Evolutionary conservation across 306 rosid genomes (phyloP).

Genomic region (Lotus japonicus): DNA sequence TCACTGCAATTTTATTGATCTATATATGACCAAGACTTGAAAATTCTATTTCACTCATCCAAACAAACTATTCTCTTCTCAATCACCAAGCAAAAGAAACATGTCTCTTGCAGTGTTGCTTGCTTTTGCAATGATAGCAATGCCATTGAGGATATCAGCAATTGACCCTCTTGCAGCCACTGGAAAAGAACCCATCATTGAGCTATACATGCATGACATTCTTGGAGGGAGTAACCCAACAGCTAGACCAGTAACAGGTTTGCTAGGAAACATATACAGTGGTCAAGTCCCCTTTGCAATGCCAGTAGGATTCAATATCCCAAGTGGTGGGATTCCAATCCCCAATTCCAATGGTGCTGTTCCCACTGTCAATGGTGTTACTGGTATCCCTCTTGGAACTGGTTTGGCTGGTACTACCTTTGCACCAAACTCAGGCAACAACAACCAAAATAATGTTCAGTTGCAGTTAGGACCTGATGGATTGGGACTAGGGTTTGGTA

Average conservation of each 20-base stretch:
- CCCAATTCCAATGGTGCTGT: slow-evolving; percentile 82
- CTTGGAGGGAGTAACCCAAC: slow-evolving; percentile 72
- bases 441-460: slow-evolving; percentile 29
- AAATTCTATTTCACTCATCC: slow-evolving; percentile 20
- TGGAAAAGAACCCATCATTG: slow-evolving; percentile 53
- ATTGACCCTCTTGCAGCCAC: slow-evolving; percentile 41
- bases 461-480: slow-evolving; percentile 57
- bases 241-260: slow-evolving; percentile 68
- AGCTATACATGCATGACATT: slow-evolving; percentile 79
- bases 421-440: slow-evolving; percentile 35
- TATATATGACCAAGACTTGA: slow-evolving; percentile 18
- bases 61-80: background rate
- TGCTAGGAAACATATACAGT: slow-evolving; percentile 70
- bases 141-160: slow-evolving; percentile 27
- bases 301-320: slow-evolving; percentile 54
- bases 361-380: slow-evolving; percentile 72
- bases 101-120: slow-evolving; percentile 23
- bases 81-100: background rate
- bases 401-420: slow-evolving; percentile 72
- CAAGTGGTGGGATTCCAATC: slow-evolving; percentile 48
- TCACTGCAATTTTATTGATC: background rate
- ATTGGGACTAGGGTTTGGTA: slow-evolving; percentile 71
- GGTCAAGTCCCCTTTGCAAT: slow-evolving; percentile 78
- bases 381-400: slow-evolving; percentile 69
- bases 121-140: slow-evolving; percentile 42